Conservation (phyloP, 2,329 filamentous ascomycete species). For the Diaporthe velutina region DNA sequence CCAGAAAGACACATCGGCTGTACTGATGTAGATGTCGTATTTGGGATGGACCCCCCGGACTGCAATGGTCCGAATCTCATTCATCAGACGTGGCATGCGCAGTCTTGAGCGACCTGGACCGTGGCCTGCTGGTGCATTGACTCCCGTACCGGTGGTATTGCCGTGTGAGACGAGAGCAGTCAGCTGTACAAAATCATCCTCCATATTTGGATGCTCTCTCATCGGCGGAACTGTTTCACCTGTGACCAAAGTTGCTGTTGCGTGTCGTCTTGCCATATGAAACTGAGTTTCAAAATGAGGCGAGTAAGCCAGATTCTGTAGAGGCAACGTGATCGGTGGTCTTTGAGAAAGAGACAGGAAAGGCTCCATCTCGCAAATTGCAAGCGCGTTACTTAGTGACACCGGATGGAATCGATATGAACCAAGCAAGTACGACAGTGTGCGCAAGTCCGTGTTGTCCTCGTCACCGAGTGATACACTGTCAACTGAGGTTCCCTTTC, state of each 20-base stretch:
- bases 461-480: constrained; percentile 12
- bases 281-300: neutral
- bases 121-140: neutral
- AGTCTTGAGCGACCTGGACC: neutral
- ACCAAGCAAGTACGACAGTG: constrained; percentile 18
- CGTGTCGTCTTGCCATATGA: neutral
- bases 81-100: constrained; percentile 24
- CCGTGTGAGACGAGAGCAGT: neutral
- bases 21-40: constrained; percentile 53
- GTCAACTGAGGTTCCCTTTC: neutral
- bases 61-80: constrained; percentile 14
- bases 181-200: constrained; percentile 19
- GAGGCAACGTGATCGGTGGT: neutral
- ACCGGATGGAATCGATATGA: constrained; percentile 25
- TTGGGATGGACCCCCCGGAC: constrained; percentile 7
- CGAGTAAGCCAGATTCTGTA: neutral
- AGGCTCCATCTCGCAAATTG: constrained; percentile 33
- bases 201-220: constrained; percentile 10
- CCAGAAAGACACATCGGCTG: constrained; percentile 54
- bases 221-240: constrained; percentile 13
- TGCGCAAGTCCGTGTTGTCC: constrained; percentile 12
- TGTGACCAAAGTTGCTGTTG: constrained; percentile 14
- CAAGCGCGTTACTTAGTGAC: constrained; percentile 6
- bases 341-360: constrained; percentile 27
- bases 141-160: neutral